Evolutionary conservation across 2,329 filamentous ascomycete species (phyloP).

Genomic region (Coniochaeta sp.): DNA sequence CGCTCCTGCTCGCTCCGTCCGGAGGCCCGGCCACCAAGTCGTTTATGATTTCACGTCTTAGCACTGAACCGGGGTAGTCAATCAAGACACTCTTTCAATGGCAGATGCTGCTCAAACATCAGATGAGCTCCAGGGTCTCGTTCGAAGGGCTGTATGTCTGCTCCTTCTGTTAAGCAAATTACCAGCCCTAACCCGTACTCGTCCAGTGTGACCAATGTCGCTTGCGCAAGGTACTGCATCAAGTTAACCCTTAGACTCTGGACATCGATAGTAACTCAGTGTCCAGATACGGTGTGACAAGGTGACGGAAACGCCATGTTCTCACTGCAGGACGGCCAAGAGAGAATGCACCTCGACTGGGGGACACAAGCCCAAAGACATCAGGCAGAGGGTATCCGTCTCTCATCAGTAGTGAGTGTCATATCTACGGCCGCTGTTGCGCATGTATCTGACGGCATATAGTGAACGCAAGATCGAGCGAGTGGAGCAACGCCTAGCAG

Average conservation of each 20-base stretch:
- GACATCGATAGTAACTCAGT: not conserved
- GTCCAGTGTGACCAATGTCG: constrained; percentile 1
- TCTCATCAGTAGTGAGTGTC: constrained; percentile 50
- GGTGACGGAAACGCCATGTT: constrained; percentile 40
- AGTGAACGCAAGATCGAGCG: constrained; percentile 24
- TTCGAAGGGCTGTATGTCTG: not conserved
- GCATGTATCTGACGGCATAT: not conserved
- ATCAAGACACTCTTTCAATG: not conserved
- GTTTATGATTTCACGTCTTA: not conserved
- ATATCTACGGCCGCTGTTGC: not conserved
- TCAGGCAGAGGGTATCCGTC: constrained; percentile 48
- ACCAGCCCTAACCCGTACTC: not conserved
- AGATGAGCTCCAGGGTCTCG: not conserved
- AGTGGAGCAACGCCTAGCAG: constrained; percentile 28
- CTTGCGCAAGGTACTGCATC: not conserved
- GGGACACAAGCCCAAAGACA: constrained; percentile 46
- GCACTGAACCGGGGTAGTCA: not conserved
- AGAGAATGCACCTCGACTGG: constrained; percentile 48
- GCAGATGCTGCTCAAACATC: not conserved
- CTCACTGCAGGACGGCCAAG: constrained; percentile 47
- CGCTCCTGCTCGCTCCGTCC: not conserved
- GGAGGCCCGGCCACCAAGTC: not conserved
- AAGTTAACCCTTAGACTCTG: not conserved
- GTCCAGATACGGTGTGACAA: constrained; percentile 52
- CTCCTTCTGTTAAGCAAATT: not conserved